phyloP scores from a whole-genome alignment of 495 filamentous ascomycete species.

The Aspergillus nidulans region DNA sequence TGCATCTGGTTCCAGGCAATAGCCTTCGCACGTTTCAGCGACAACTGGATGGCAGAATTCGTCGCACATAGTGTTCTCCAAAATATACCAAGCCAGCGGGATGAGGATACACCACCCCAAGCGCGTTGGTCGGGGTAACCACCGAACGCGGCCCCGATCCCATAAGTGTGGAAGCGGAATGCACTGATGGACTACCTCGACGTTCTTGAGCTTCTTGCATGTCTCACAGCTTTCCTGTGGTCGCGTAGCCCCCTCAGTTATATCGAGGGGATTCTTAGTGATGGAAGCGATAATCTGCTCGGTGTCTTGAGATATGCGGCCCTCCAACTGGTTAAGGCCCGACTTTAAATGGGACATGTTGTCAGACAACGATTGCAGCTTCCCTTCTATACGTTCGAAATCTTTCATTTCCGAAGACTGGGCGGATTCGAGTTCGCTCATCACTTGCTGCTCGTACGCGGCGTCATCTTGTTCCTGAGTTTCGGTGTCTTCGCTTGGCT shows the following conservation, averaged over 20 bases:
- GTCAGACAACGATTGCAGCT: slow-evolving; percentile 53
- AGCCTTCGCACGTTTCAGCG: slow-evolving; percentile 41
- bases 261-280: background rate
- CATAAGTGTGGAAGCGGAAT: slow-evolving; percentile 59
- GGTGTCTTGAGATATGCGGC: slow-evolving; percentile 46
- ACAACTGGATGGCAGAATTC: slow-evolving; percentile 56
- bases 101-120: slow-evolving; percentile 50
- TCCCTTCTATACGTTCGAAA: slow-evolving; percentile 55
- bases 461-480: slow-evolving; percentile 34
- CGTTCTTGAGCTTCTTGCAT: slow-evolving; percentile 24
- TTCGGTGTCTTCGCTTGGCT: slow-evolving; percentile 25
- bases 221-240: slow-evolving; percentile 22
- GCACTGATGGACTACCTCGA: slow-evolving; percentile 20
- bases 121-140: slow-evolving; percentile 48
- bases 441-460: slow-evolving; percentile 31
- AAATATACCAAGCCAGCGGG: slow-evolving; percentile 50
- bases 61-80: slow-evolving; percentile 58
- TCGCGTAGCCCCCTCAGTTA: slow-evolving; percentile 8
- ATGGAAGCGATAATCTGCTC: slow-evolving; percentile 17
- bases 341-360: slow-evolving; percentile 63
- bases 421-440: slow-evolving; percentile 34
- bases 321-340: slow-evolving; percentile 63
- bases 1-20: slow-evolving; percentile 43
- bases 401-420: slow-evolving; percentile 39
- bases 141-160: slow-evolving; percentile 35